Evolutionary conservation across 345 rosid species (phyloP).

Genomic region (Orychophragmus violaceus): DNA sequence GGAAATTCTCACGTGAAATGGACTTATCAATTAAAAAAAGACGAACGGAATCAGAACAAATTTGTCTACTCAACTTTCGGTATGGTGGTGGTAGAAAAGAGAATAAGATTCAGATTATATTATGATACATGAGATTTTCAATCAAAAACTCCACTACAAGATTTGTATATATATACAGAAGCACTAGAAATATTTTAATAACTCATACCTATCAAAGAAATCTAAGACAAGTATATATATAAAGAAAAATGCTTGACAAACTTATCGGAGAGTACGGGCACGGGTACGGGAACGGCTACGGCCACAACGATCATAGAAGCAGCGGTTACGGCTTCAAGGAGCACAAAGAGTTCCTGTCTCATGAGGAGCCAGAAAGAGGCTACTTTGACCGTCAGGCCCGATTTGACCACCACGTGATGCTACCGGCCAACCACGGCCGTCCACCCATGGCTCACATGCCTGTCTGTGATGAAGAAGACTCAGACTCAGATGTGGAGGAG

Average conservation of each 20-base stretch:
- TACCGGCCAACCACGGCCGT: slow-evolving; percentile 23
- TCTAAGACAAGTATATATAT: neutral
- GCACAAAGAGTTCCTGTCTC: slow-evolving; percentile 15
- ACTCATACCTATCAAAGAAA: neutral
- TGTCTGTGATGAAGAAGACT: slow-evolving; percentile 12
- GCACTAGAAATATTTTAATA: neutral
- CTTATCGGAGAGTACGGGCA: neutral
- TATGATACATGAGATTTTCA: neutral
- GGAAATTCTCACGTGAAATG: neutral
- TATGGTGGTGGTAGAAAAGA: slow-evolving; percentile 8
- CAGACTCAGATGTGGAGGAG: slow-evolving; percentile 21
- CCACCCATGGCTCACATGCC: slow-evolving; percentile 25
- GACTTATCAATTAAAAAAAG: neutral
- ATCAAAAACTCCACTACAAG: neutral
- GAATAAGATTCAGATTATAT: slow-evolving; percentile 21
- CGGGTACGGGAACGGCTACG: neutral
- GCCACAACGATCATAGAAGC: neutral
- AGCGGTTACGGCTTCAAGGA: slow-evolving; percentile 13
- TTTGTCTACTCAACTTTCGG: slow-evolving; percentile 25
- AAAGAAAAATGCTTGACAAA: slow-evolving; percentile 12
- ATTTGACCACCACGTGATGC: slow-evolving; percentile 12
- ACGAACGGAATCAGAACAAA: slow-evolving; percentile 25
- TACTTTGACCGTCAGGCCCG: slow-evolving; percentile 9
- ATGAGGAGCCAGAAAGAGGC: slow-evolving; percentile 12
- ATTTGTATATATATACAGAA: neutral